phyloP scores from a whole-genome alignment of 768 basidiomycete genomes.

The Psilocybe tampanensis region DNA sequence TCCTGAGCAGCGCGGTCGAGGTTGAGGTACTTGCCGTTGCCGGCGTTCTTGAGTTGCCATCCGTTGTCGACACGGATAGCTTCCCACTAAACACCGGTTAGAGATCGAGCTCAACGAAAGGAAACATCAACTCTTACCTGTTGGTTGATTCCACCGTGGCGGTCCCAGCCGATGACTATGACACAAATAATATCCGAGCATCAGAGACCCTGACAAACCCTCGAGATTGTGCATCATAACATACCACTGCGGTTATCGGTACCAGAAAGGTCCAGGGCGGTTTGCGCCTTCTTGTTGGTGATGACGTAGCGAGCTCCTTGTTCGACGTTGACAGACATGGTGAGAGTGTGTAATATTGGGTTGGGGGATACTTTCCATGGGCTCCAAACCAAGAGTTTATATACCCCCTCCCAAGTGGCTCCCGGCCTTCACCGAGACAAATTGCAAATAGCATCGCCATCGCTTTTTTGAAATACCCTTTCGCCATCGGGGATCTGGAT shows the following conservation, averaged over 20 bases:
- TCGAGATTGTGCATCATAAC: slow-evolving; percentile 21
- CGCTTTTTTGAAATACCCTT: no score
- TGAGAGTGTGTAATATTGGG: no score
- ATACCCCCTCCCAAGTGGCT: no score
- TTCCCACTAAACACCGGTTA: slow-evolving; percentile 16
- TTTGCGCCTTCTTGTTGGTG: slow-evolving; percentile 41
- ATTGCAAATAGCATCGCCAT: no score
- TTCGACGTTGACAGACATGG: slow-evolving; percentile 4
- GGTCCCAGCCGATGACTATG: slow-evolving; percentile 43
- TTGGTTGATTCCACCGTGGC: slow-evolving; percentile 44
- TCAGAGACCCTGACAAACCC: slow-evolving; percentile 8
- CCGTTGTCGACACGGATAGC: slow-evolving; percentile 6
- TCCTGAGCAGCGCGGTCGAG: slow-evolving; percentile 27
- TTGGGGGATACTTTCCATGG: no score
- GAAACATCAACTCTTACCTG: slow-evolving; percentile 27
- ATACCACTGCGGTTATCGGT: slow-evolving; percentile 30
- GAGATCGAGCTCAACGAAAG: slow-evolving; percentile 9
- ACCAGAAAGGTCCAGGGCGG: slow-evolving; percentile 40
- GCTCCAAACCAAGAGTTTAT: no score
- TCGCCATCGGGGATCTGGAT: no score
- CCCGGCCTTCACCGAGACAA: no score
- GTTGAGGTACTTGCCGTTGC: slow-evolving; percentile 32
- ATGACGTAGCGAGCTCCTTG: slow-evolving; percentile 35
- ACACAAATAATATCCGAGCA: no score
- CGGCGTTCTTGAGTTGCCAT: slow-evolving; percentile 36